A percentile compares a stretch with the other conserved stretches of the same genome.
These are phyloP conservation scores for Peniophora sp. DNA, from an alignment of 1,284 basidiomycete genomes.

Conservation along the genomic window DNA sequence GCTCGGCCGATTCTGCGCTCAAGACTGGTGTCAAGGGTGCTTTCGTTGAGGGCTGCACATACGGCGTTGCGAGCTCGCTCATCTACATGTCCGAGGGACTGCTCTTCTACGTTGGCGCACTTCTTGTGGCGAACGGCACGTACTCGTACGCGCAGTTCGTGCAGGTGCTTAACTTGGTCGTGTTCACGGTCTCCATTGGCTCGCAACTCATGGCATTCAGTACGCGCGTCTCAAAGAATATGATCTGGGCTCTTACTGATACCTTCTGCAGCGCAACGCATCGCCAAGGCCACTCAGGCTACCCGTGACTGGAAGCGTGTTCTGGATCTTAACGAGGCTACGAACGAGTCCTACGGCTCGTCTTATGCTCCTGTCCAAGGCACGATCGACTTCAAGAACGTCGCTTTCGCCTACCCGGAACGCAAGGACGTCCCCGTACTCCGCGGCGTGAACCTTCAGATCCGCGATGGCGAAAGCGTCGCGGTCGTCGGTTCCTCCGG, in stretches of 20 bases:
- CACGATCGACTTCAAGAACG: conserved; percentile 58
- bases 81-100: conserved; percentile 88
- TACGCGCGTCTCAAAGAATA: conserved; percentile 32
- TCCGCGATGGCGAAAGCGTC: conserved; percentile 72
- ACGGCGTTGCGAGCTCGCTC: conserved; percentile 72
- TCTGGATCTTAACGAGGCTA: conserved; percentile 48
- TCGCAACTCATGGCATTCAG: conserved; percentile 85
- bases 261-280: conserved; percentile 54
- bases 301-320: conserved; percentile 72
- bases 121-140: conserved; percentile 73
- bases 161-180: conserved; percentile 83
- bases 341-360: conserved; percentile 62
- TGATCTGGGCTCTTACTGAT: conserved; percentile 4
- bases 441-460: conserved; percentile 52
- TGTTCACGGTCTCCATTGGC: conserved; percentile 91
- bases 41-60: conserved; percentile 78
- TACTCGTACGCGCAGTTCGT: conserved; percentile 87
- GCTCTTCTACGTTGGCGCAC: conserved; percentile 84
- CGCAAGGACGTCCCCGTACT: conserved; percentile 71
- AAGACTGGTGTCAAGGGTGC: conserved; percentile 68
- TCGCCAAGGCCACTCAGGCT: conserved; percentile 76
- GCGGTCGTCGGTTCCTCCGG: conserved; percentile 87
- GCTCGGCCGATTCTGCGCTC: conserved; percentile 54
- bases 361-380: conserved; percentile 61
- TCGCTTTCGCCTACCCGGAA: conserved; percentile 79